phyloP scores from a whole-genome alignment of 352 stramenopile species.

The Achlya hypogyna region DNA sequence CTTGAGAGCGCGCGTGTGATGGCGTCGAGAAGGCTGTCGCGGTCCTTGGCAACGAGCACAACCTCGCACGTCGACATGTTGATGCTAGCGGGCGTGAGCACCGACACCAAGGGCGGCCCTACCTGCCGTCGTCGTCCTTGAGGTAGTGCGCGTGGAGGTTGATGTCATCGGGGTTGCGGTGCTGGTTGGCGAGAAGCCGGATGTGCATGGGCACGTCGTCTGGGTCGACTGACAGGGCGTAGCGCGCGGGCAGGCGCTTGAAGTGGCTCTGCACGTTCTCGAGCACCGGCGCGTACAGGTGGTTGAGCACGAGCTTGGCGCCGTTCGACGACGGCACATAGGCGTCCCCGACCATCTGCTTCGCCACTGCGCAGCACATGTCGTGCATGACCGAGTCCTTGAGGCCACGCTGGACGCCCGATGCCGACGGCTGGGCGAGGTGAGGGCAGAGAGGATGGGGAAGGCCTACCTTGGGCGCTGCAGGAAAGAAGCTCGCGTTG shows the following conservation, averaged over 20 bases:
- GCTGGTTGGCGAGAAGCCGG: slow-evolving; percentile 70
- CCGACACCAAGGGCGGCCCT: slow-evolving; percentile 20
- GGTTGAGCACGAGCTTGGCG: slow-evolving; percentile 71
- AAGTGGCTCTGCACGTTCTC: slow-evolving; percentile 80
- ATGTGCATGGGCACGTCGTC: slow-evolving; percentile 85
- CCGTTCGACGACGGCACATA: slow-evolving; percentile 65
- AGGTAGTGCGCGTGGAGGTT: slow-evolving; percentile 74
- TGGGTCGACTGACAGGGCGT: slow-evolving; percentile 75
- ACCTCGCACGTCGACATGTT: slow-evolving; percentile 73
- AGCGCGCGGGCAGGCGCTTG: slow-evolving; percentile 63
- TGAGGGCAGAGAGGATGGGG: not conserved
- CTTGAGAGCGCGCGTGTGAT: slow-evolving; percentile 65
- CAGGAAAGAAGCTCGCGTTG: slow-evolving; percentile 51
- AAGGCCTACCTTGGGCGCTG: slow-evolving; percentile 40
- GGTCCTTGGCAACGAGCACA: slow-evolving; percentile 66
- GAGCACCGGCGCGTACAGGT: slow-evolving; percentile 80
- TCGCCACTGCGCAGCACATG: slow-evolving; percentile 79
- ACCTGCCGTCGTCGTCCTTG: slow-evolving; percentile 83
- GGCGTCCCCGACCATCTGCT: slow-evolving; percentile 83
- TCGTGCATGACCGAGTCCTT: slow-evolving; percentile 85
- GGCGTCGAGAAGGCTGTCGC: slow-evolving; percentile 69
- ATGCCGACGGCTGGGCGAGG: slow-evolving; percentile 39
- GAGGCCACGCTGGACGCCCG: slow-evolving; percentile 68
- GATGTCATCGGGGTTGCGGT: slow-evolving; percentile 70
- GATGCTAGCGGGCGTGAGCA: slow-evolving; percentile 28